phyloP scores from a whole-genome alignment of 1,139 yeast genomes.

The Starmera stellimalicola region DNA sequence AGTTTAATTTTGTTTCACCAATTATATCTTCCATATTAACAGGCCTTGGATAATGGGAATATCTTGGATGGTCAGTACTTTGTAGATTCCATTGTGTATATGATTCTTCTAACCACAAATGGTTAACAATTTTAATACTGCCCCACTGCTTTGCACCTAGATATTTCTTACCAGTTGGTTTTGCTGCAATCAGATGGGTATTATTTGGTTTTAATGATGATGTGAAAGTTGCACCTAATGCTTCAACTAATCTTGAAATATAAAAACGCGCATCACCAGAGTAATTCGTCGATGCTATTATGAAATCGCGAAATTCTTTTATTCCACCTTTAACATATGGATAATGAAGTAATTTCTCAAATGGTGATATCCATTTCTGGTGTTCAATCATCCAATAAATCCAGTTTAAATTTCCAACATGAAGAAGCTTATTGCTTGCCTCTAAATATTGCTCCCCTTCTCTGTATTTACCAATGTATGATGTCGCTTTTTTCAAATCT shows the following conservation, averaged over 20 bases:
- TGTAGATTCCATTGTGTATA: conserved; percentile 50
- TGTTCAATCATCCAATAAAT: conserved; percentile 53
- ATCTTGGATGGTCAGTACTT: conserved; percentile 35
- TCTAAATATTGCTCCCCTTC: conserved; percentile 43
- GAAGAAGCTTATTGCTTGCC: conserved; percentile 24
- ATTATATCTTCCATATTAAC: conserved; percentile 34
- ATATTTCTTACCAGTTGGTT: conserved; percentile 63
- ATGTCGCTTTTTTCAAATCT: conserved; percentile 31
- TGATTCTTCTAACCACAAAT: conserved; percentile 85
- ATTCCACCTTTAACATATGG: conserved; percentile 56
- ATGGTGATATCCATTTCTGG: conserved; percentile 50
- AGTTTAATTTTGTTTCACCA: conserved; percentile 41
- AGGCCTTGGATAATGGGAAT: conserved; percentile 35
- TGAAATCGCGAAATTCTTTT: conserved; percentile 39
- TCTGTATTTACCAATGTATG: conserved; percentile 60
- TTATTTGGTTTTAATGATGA: conserved; percentile 57
- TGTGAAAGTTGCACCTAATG: conserved; percentile 73
- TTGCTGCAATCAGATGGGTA: conserved; percentile 66
- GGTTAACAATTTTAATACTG: conserved; percentile 54
- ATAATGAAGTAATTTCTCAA: conserved; percentile 50
- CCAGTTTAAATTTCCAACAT: conserved; percentile 71
- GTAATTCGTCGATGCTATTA: conserved; percentile 68
- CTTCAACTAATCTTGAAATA: conserved; percentile 50
- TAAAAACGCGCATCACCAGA: conserved; percentile 78
- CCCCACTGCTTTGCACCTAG: conserved; percentile 63